Conservation (phyloP, 371 early-diverging fungal species). For the Actinomortierella wolfii region DNA sequence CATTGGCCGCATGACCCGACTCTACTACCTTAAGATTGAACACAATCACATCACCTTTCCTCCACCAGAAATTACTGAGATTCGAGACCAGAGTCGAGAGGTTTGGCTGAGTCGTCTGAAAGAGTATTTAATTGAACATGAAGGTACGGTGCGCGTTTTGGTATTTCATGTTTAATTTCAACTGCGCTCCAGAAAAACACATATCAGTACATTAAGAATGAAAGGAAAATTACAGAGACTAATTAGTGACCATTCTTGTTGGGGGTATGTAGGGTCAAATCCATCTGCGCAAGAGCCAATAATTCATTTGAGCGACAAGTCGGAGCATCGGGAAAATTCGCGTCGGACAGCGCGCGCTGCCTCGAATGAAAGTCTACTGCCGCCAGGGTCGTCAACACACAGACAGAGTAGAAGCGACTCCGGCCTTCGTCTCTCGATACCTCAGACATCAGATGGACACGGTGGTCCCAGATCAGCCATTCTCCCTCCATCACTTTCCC, state of each 20-base stretch:
- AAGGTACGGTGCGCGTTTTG: conserved; percentile 5
- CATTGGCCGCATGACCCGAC: conserved; percentile 33
- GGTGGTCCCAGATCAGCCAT: conserved; percentile 1
- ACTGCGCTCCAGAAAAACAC: no score
- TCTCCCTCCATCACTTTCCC: conserved; percentile 10
- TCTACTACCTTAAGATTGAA: conserved; percentile 42
- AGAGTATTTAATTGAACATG: conserved; percentile 16
- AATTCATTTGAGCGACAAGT: no score
- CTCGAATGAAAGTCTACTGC: conserved; percentile 21
- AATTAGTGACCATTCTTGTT: no score
- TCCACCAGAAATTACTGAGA: conserved; percentile 26
- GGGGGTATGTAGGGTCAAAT: no score
- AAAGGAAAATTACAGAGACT: no score
- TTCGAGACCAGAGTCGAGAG: conserved; percentile 23
- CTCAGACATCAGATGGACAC: conserved; percentile 6
- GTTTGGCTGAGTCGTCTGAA: conserved; percentile 30
- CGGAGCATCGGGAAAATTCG: no score
- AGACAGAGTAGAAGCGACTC: conserved; percentile 34
- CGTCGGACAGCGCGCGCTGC: conserved; percentile 13
- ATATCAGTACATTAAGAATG: no score
- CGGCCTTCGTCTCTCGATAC: conserved; percentile 26
- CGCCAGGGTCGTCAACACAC: conserved; percentile 11
- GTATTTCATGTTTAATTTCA: no score
- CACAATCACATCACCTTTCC: conserved; percentile 38
- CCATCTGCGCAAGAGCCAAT: no score